Conservation (phyloP, 495 filamentous ascomycete species). For the Platismatia glauca region DNA sequence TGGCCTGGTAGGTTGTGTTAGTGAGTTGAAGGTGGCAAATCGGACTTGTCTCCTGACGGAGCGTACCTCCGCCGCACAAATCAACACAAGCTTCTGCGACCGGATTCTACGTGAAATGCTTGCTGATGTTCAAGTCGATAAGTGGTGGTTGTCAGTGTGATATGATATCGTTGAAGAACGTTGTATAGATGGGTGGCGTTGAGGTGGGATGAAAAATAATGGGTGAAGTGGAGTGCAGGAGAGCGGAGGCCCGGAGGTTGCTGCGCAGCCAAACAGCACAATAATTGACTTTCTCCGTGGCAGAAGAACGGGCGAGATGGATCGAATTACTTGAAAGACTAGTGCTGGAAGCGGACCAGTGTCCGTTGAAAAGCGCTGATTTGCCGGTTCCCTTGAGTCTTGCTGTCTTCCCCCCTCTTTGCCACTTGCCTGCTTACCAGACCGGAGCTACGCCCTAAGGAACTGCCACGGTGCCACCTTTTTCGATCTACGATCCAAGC, state of each 20-base stretch:
- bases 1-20: neutral
- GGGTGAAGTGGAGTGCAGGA: slow-evolving; percentile 1
- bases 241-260: neutral
- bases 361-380: neutral
- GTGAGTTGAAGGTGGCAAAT: neutral
- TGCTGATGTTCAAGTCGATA: neutral
- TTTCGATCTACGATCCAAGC: neutral
- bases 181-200: slow-evolving; percentile 7
- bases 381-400: too few species aligned
- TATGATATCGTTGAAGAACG: neutral
- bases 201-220: neutral
- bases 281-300: neutral
- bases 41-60: neutral
- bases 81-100: neutral
- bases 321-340: neutral
- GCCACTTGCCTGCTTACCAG: too few species aligned
- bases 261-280: neutral
- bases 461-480: neutral
- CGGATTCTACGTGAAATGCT: neutral
- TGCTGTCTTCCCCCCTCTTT: neutral
- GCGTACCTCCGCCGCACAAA: neutral
- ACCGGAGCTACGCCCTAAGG: neutral
- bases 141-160: neutral
- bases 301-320: neutral
- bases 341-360: neutral